These are phyloP conservation scores for Diaporthe sp. DNA, from an alignment of 2,329 filamentous ascomycete species.

Conservation along the genomic window DNA sequence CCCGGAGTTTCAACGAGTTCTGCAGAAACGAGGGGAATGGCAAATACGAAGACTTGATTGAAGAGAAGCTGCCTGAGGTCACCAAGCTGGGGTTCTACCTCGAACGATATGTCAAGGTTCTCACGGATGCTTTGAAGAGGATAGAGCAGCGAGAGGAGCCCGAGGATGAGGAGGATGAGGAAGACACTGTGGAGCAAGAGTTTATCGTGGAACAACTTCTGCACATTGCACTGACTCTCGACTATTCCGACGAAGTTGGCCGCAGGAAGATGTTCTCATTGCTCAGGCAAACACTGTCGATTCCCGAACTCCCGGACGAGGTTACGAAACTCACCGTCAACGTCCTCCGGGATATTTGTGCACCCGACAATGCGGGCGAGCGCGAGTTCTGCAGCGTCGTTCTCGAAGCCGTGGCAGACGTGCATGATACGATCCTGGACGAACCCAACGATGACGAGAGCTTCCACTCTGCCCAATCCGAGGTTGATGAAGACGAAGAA, in stretches of 20 bases:
- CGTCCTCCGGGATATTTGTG: slow-evolving; percentile 86
- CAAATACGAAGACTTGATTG: slow-evolving; percentile 81
- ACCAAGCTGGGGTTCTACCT: slow-evolving; percentile 91
- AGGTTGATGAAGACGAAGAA: slow-evolving; percentile 78
- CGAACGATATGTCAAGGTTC: slow-evolving; percentile 80
- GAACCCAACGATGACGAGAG: slow-evolving; percentile 78
- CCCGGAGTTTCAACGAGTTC: slow-evolving; percentile 94
- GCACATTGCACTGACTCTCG: slow-evolving; percentile 90
- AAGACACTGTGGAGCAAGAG: slow-evolving; percentile 90
- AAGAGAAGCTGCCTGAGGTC: slow-evolving; percentile 96
- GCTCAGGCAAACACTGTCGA: slow-evolving; percentile 86
- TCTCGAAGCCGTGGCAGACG: slow-evolving; percentile 94
- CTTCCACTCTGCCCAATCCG: slow-evolving; percentile 93
- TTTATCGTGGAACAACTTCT: slow-evolving; percentile 97
- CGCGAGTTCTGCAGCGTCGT: slow-evolving; percentile 88
- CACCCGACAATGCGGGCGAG: slow-evolving; percentile 79
- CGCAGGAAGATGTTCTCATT: slow-evolving; percentile 96
- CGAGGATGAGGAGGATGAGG: slow-evolving; percentile 78
- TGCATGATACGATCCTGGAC: slow-evolving; percentile 89
- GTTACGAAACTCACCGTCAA: slow-evolving; percentile 90
- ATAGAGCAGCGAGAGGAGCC: slow-evolving; percentile 67
- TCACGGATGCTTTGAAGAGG: slow-evolving; percentile 75
- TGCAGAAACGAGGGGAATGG: slow-evolving; percentile 82
- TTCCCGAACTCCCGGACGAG: slow-evolving; percentile 91
- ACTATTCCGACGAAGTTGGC: slow-evolving; percentile 98